Base-by-base conservation (phyloP, 768 basidiomycete genomes). In the Sarcodon sp. region DNA sequence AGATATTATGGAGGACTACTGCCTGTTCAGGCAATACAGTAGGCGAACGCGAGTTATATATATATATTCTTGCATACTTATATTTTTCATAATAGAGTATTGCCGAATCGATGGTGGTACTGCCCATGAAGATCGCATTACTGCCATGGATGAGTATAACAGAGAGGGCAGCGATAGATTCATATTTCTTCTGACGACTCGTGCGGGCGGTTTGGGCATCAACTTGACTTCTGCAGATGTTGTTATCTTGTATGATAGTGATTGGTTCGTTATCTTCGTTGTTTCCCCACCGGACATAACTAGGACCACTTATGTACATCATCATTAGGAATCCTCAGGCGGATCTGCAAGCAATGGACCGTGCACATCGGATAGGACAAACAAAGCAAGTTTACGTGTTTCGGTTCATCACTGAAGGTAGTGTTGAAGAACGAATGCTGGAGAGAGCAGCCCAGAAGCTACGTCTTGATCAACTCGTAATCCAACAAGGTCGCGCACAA, bases 321-420 rank as follows among this genome's bases (percentile, higher is more conserved):
- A 13, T 33, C 33, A 45, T 32, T 13, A 90, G 86, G 91, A 99
- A 98, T 63, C 94, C 96, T 1, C 96, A 99, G 67, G 96, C 94
- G 2, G 96, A 99, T 69, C 66, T 99, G 43, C 96, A 99, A 62
- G 96, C 96, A 4, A 97, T 96, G 94, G 92, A 98, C 59, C 87
- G 91, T 49, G 93, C 93, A 0, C 92, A 94, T 67, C 87, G 91
- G 49, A 94, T 94, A 52, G 92, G 92, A 3, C 92, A 97, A 66
- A 94, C 88, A 41, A 97, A 94, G 66, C 92, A 97, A 64, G 93
- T 96, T 15, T 93, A 91, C 57, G 93, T 96, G 4, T 98, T 89
- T 70, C 71, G 93, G n/a, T 94, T 96, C 63, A 84, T 96, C 56
- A 94, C 93, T 0, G 89, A 94, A 66, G 87, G 86, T 43, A 92